phyloP scores from a whole-genome alignment of 148 eudicot genomes.

The Chenopodium album region DNA sequence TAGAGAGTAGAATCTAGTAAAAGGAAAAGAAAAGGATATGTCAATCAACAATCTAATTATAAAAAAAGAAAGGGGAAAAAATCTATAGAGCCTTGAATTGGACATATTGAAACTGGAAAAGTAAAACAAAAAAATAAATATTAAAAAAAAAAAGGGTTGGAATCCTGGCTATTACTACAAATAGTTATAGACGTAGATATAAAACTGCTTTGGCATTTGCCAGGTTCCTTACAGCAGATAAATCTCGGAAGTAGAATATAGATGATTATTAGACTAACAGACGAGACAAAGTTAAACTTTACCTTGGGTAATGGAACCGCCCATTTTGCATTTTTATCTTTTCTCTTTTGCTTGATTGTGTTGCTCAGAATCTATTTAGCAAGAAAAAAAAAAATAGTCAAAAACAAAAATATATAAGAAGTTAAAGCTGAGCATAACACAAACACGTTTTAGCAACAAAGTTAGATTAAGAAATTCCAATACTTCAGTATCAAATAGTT shows the following conservation, averaged over 20 bases:
- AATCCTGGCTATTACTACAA: background rate
- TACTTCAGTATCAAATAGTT: background rate
- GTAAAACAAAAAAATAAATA: no score
- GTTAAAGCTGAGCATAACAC: background rate
- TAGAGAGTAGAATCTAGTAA: no score
- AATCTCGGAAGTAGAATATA: background rate
- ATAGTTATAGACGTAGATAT: background rate
- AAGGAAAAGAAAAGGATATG: no score
- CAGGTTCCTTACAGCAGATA: background rate
- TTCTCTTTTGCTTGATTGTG: slow-evolving; percentile 94
- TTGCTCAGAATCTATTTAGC: slow-evolving; percentile 74
- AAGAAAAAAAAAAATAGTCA: background rate
- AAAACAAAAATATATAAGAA: background rate
- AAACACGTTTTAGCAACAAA: background rate
- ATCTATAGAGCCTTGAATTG: no score
- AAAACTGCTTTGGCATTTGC: background rate
- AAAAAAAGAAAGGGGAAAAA: no score
- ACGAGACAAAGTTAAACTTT: background rate
- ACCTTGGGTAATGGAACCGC: slow-evolving; percentile 98
- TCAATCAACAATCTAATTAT: no score
- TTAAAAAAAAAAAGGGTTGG: no score
- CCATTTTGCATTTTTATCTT: slow-evolving; percentile 98
- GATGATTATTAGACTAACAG: background rate
- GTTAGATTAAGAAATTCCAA: background rate
- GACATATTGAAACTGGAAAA: no score